Evolutionary conservation across 208 protist species (phyloP), one percentile per base, ranked within the genome.

Genomic region (Strigomonas culicis): DNA sequence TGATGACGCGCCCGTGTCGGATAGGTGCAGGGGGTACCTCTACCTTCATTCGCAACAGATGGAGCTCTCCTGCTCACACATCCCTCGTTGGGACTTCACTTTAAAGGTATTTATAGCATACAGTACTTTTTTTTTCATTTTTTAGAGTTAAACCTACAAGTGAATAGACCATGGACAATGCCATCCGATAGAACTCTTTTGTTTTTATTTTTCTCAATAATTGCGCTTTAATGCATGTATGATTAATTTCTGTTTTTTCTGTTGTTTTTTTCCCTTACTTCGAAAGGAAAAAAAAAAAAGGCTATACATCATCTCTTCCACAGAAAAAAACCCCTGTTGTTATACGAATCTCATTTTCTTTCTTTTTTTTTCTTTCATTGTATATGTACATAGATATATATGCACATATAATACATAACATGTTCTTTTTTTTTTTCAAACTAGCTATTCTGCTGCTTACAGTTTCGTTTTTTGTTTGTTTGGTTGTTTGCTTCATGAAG

Each of bases 401-500:
- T 21, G 13, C 19, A 47, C 41, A n/a, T n/a, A n/a, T n/a, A n/a
- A n/a, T n/a, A n/a, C n/a, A n/a, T n/a, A n/a, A n/a, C n/a, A n/a
- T n/a, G n/a, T n/a, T n/a, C n/a, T n/a, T n/a, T 56, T 51, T 53
- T 66, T 66, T 66, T 49, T 31, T 51, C n/a, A 50, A 15, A 30
- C 1, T 62, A 19, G 46, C 41, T 10, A 4, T 68, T 47, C 60
- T 59, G 8, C 11, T 25, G 11, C 52, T 31, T 39, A 17, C 49
- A 22, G 6, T 53, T 53, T 19, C 17, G 6, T 61, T 64, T 22
- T 51, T 47, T 68, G 32, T 74, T 63, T 74, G 47, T 46, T 57
- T 50, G 6, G 27, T n/a, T 62, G 10, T 32, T 57, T 53, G 27
- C 63, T 10, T 56, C 41, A 30, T 64, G 39, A 13, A 21, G 19